phyloP scores from a whole-genome alignment of 225 moss, liverwort and hornwort genomes.

The Straminergon stramineum region DNA sequence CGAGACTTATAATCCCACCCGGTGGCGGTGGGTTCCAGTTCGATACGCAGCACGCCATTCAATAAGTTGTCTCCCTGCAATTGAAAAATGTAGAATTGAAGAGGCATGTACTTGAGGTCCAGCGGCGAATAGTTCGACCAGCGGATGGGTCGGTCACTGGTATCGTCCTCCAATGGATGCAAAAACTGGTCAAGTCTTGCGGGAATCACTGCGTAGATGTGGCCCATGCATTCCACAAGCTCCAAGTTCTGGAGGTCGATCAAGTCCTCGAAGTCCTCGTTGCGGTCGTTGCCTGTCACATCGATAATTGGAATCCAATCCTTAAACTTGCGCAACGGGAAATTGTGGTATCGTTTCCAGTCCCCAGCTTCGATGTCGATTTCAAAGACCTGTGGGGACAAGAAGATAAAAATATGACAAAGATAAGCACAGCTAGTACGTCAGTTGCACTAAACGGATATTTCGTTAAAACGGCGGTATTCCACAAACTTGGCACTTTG shows the following conservation, averaged over 20 bases:
- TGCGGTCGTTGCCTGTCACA: too few species aligned
- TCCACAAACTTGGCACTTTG: too few species aligned
- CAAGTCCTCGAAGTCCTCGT: too few species aligned
- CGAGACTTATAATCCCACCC: not conserved
- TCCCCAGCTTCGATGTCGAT: not conserved
- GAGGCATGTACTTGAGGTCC: not conserved
- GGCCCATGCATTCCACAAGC: not conserved
- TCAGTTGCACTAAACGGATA: too few species aligned
- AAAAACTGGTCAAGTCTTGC: not conserved
- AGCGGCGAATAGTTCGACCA: not conserved
- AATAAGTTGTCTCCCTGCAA: not conserved
- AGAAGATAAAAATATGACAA: not conserved
- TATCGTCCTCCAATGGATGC: not conserved
- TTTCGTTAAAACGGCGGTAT: too few species aligned
- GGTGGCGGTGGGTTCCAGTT: not conserved
- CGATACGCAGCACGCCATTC: not conserved
- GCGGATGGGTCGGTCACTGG: not conserved
- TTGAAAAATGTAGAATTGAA: not conserved
- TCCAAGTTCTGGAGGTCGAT: not conserved
- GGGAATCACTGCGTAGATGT: not conserved
- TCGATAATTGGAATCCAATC: not conserved
- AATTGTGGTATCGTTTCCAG: not conserved
- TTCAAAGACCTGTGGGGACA: not conserved
- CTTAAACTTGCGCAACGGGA: not conserved
- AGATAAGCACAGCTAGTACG: too few species aligned